A percentile compares a stretch with the other conserved stretches of the same genome.
Conservation (phyloP, 768 basidiomycete species). For the Auriscalpium orientale region DNA sequence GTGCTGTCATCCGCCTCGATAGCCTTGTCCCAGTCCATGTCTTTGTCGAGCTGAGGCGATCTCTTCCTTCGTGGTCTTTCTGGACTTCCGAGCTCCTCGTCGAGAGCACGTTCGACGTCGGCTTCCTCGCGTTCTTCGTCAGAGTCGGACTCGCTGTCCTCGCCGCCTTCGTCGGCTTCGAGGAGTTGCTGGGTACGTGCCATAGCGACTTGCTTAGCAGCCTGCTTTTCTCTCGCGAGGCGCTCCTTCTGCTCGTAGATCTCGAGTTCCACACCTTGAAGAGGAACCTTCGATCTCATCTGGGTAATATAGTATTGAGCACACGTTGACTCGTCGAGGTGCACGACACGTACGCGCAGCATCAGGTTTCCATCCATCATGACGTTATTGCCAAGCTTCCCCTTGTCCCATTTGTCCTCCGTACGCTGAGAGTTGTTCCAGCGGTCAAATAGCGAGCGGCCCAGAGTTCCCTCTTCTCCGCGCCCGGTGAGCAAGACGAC, state of each 20-base stretch:
- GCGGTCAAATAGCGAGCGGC: constrained; percentile 67
- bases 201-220: constrained; percentile 76
- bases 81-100: constrained; percentile 28
- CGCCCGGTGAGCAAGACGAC: constrained; percentile 80
- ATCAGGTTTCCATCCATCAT: constrained; percentile 69
- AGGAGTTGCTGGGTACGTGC: constrained; percentile 82
- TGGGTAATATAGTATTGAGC: constrained; percentile 22
- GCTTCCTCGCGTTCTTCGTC: constrained; percentile 66
- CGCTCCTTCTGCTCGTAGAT: constrained; percentile 70
- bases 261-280: constrained; percentile 85
- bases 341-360: constrained; percentile 44
- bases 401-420: constrained; percentile 82
- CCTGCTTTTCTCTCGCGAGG: constrained; percentile 71
- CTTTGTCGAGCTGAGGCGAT: constrained; percentile 37
- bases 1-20: constrained; percentile 71
- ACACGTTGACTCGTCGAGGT: neutral
- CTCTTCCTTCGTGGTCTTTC: constrained; percentile 33
- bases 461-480: constrained; percentile 74
- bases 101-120: constrained; percentile 49
- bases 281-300: constrained; percentile 85
- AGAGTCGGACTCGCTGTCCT: constrained; percentile 69
- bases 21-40: constrained; percentile 48
- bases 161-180: constrained; percentile 86
- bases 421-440: constrained; percentile 83
- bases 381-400: constrained; percentile 79